Conservation (phyloP, 306 rosid species). For the Erythrophleum fordii region DNA sequence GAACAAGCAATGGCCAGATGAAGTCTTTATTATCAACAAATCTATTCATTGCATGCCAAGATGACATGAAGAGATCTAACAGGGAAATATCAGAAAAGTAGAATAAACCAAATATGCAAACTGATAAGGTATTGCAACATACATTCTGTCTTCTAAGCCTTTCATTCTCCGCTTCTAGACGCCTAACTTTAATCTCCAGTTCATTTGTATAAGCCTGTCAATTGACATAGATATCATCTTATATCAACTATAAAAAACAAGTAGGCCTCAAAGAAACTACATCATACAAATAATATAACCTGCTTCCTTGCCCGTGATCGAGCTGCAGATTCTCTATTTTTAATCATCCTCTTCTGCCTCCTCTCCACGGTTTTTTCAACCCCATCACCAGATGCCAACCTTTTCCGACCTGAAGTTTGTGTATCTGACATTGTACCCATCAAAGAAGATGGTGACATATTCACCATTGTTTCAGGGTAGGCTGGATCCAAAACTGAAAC, state of each 20-base stretch:
- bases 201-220: conserved; percentile 73
- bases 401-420: conserved; percentile 73
- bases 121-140: conserved; percentile 41
- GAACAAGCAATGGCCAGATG: neutral
- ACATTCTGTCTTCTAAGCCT: conserved; percentile 81
- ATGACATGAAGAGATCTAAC: neutral
- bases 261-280: neutral
- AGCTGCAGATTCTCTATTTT: conserved; percentile 78
- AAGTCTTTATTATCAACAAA: neutral
- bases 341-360: conserved; percentile 76
- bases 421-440: conserved; percentile 78
- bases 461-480: conserved; percentile 62
- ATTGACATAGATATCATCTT: conserved; percentile 3
- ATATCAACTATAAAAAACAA: neutral
- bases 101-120: neutral
- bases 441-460: conserved; percentile 64
- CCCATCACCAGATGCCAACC: conserved; percentile 69
- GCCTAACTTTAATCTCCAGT: conserved; percentile 68
- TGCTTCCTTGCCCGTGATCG: conserved; percentile 82
- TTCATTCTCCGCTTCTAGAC: conserved; percentile 71
- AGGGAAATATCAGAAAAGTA: neutral
- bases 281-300: conserved; percentile 37
- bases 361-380: conserved; percentile 74
- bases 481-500: conserved; percentile 66
- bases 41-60: neutral